Evolutionary conservation across 2,329 filamentous ascomycete species (phyloP), one percentile per base, ranked within the genome.

Genomic region (Endothia cerciana): DNA sequence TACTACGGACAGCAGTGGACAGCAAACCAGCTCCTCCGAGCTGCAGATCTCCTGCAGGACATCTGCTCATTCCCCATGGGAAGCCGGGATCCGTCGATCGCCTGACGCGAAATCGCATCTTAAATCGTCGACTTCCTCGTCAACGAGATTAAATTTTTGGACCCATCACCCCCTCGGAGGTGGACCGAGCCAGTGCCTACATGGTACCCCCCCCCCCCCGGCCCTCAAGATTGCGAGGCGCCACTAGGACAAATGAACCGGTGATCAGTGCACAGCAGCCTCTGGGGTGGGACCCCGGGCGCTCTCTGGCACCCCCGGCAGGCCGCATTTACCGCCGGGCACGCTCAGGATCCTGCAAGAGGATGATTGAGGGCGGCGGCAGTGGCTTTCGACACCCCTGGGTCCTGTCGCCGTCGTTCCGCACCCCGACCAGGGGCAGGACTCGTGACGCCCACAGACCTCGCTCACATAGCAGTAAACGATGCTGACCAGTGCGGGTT

Each of bases 211-310:
- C 30, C 43, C 55, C 36, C 56, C 62, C 63, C 61, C 25, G 62
- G 51, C 60, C 38, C 55, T 57, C 65, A 56, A 66, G 60, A 60
- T 60, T 60, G 58, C 58, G 58, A 60, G 41, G 41, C 56, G 58
- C 41, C 40, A 45, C 30, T 22, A 55, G 8, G 45, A 45, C 11
- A 62, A 51, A 65, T 67, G 63, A 67, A 64, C 65, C 62, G 63
- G 55, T 67, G 65, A 62, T 62, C 63, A 62, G 59, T 65, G 65
- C 63, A 58, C 55, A 40, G n/a, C 17, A n/a, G n/a, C n/a, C 47
- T 22, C 22, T 7, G 4, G 30, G 36, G 55, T 41, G 55, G 55
- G 40, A 25, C 62, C 25, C 19, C 45, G 38, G 22, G 38, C 55
- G 38, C 43, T 22, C 22, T 64, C 56, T 43, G 45, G n/a, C 25